Evolutionary conservation across 202 grass and related monocot genomes (phyloP).

Genomic region (Musa balbisiana): DNA sequence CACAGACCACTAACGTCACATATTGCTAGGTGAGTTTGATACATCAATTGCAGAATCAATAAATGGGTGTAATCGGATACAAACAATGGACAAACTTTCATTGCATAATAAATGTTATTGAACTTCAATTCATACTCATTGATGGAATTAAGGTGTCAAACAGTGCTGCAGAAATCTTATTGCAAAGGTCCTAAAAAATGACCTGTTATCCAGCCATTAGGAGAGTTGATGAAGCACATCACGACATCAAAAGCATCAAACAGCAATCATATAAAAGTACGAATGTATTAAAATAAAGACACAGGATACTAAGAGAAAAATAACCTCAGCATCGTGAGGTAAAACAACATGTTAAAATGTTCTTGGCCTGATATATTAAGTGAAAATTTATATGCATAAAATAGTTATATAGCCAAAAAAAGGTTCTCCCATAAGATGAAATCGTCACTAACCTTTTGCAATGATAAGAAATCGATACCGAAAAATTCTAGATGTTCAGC

Average conservation of each 20-base stretch:
- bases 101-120: neutral
- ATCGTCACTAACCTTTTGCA: slow-evolving; percentile 64
- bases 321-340: neutral
- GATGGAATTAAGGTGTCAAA: neutral
- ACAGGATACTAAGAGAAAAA: neutral
- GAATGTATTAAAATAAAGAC: neutral
- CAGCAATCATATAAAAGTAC: neutral
- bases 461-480: slow-evolving; percentile 94
- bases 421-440: neutral
- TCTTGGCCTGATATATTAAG: neutral
- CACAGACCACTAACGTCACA: neutral
- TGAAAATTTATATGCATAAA: neutral
- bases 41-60: too few relatives aligned
- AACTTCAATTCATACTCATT: neutral
- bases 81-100: neutral
- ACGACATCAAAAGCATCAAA: neutral
- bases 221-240: neutral
- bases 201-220: slow-evolving; percentile 9
- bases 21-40: neutral
- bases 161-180: neutral
- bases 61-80: too few relatives aligned
- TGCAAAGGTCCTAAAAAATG: too few relatives aligned
- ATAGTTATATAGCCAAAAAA: neutral
- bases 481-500: slow-evolving; percentile 95
- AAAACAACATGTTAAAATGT: neutral